Evolutionary conservation across 2,329 filamentous ascomycete species (phyloP).

Genomic region (Fusarium virguliforme): DNA sequence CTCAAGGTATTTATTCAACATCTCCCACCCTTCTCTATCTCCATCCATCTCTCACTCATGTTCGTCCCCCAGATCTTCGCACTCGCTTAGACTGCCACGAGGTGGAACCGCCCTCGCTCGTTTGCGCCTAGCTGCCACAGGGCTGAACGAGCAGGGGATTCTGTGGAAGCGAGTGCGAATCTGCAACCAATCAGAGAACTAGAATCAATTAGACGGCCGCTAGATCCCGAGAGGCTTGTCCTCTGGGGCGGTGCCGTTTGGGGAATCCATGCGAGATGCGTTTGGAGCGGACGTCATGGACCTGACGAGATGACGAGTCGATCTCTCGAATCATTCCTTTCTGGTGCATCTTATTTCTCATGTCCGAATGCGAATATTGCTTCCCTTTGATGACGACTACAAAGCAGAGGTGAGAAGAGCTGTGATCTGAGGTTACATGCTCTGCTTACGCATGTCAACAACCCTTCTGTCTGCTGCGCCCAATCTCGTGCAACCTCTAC

Average conservation of each 20-base stretch:
- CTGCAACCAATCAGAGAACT: constrained; percentile 11
- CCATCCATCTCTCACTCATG: background rate
- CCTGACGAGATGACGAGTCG: constrained; percentile 32
- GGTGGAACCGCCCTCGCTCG: background rate
- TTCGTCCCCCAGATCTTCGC: constrained; percentile 15
- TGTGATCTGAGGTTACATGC: background rate
- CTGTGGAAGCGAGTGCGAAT: constrained; percentile 31
- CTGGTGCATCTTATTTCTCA: background rate
- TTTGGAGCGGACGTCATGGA: constrained; percentile 21
- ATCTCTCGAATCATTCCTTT: constrained; percentile 15
- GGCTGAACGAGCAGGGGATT: constrained; percentile 23
- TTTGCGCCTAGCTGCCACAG: constrained; percentile 21
- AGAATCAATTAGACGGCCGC: constrained; percentile 27
- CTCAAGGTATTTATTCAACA: background rate
- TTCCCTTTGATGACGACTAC: constrained; percentile 1
- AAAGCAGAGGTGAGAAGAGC: background rate
- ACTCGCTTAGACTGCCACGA: constrained; percentile 32
- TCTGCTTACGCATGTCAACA: constrained; percentile 3
- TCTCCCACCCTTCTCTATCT: background rate
- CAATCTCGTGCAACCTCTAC: background rate
- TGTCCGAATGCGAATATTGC: constrained; percentile 27
- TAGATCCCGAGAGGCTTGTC: constrained; percentile 11
- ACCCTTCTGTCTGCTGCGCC: background rate
- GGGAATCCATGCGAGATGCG: constrained; percentile 35
- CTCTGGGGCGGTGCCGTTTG: constrained; percentile 16